Base-by-base conservation (phyloP, 1,284 basidiomycete species). In the Cutaneotrichosporon cutaneum region DNA sequence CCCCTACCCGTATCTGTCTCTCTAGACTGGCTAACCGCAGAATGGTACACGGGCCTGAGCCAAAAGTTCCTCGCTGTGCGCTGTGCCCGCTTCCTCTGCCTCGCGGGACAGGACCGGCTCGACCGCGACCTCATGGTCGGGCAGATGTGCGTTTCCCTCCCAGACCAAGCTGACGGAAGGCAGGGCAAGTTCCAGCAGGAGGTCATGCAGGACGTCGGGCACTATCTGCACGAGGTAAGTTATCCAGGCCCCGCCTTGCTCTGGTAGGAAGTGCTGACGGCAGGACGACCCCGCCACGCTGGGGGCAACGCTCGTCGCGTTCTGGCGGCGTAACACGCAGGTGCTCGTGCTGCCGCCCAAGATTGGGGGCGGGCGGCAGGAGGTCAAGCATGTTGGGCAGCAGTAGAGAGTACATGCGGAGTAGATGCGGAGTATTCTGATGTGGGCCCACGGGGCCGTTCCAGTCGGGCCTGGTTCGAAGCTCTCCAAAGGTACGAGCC, bases 91-190 rank as follows among this genome's bases (percentile, higher is more conserved):
- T 79, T 99, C 30, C 84, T 99, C 32, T 85, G 98, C 4, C 83
- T 99, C 13, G 95, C 96, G 0, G 94, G 94, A 0, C 88, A 94
- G 10, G 95, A 99, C 71, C 83, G 94, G 9, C 85, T 99, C 2
- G 96, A 99, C 75, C 89, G 87, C 68, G 88, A 92, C 67, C 83
- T 99, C 45, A 97, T 96, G 90, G 94, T 99, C 54, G 96, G 94
- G 0, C 95, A 99, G 78, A 98, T 99, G 95, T 79, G 59, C 62
- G 75, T 66, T 32, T 16, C 2, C 13, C 2, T 10, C 10, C 9
- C 16, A 22, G 56, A 47, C 35, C 22, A 3, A 22, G 51, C 53
- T 61, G 35, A 62, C 35, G 18, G 5, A 27, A 73, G 71, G 74
- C 88, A 90, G 80, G 94, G 94, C 61, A 97, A 97, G 77, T 98